These are phyloP conservation scores for Alloascoidea hylecoeti DNA, from an alignment of 805 yeast genomes.

Conservation along the genomic window DNA sequence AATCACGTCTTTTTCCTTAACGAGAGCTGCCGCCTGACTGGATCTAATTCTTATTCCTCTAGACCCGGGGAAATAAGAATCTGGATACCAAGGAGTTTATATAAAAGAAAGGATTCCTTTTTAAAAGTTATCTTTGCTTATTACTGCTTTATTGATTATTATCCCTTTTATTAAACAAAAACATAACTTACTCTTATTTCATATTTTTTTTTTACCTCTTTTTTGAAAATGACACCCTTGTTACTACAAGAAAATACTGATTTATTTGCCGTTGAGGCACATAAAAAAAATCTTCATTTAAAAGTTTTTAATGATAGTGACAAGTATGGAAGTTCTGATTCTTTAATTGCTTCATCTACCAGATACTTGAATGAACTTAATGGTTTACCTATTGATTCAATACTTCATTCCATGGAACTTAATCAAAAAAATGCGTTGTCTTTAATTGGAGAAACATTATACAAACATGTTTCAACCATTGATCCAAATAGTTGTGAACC, in stretches of 20 bases:
- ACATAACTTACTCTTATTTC: too few species aligned
- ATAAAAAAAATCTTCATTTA: neutral
- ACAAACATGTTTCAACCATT: constrained; percentile 24
- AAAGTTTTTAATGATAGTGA: neutral
- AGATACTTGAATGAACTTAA: neutral
- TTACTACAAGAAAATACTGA: neutral
- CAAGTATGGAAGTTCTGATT: constrained; percentile 2
- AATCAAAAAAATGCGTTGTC: constrained; percentile 17
- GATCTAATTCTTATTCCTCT: constrained; percentile 7
- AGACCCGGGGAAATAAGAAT: constrained; percentile 2
- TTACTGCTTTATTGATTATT: too few species aligned
- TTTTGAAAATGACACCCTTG: neutral
- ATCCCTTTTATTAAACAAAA: neutral
- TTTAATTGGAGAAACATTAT: constrained; percentile 25
- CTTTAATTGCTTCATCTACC: constrained; percentile 4
- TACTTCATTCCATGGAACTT: constrained; percentile 7
- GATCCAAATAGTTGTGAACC: constrained; percentile 49
- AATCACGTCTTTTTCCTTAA: constrained; percentile 9
- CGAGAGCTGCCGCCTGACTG: constrained; percentile 43
- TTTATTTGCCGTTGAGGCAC: neutral
- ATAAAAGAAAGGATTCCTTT: neutral
- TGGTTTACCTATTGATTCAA: neutral
- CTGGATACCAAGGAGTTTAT: neutral
- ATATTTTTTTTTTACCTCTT: neutral
- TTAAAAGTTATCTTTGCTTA: neutral